These are phyloP conservation scores for Meyerozyma carpophila DNA, from an alignment of 1,139 yeast species.

Conservation along the genomic window DNA sequence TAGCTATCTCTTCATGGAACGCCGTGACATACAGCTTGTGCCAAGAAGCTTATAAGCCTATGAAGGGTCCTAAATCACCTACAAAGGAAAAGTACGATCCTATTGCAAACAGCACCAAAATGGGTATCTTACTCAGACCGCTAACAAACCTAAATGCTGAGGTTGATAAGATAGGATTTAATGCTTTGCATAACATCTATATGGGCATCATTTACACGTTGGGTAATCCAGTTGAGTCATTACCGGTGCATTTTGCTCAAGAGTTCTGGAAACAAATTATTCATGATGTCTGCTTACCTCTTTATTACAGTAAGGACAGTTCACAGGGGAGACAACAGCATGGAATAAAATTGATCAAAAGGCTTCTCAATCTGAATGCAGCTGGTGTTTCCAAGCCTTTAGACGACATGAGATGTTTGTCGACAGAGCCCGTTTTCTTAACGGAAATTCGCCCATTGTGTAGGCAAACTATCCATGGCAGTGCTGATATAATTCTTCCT, in stretches of 20 bases:
- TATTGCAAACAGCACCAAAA: conserved; percentile 9
- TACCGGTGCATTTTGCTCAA: not conserved
- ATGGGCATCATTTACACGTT: conserved; percentile 29
- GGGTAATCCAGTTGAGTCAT: conserved; percentile 15
- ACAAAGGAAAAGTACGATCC: not conserved
- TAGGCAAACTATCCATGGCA: not conserved
- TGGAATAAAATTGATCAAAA: not conserved
- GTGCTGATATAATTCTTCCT: not conserved
- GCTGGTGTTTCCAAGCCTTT: not conserved
- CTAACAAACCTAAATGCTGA: conserved; percentile 20
- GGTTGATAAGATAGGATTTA: conserved; percentile 21
- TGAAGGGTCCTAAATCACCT: conserved; percentile 13
- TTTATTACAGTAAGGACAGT: not conserved
- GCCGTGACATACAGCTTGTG: conserved; percentile 33
- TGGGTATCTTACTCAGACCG: conserved; percentile 23
- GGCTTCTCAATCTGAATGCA: not conserved
- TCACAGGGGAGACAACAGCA: not conserved
- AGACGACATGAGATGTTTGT: not conserved
- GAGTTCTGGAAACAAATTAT: not conserved
- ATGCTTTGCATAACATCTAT: conserved; percentile 25
- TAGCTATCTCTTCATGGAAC: conserved; percentile 34
- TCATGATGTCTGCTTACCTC: not conserved
- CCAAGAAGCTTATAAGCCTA: conserved; percentile 24
- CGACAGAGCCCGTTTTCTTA: not conserved
- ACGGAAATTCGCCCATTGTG: not conserved